These are phyloP conservation scores for Barnettozyma californica DNA, from an alignment of 805 yeast species.

Conservation along the genomic window DNA sequence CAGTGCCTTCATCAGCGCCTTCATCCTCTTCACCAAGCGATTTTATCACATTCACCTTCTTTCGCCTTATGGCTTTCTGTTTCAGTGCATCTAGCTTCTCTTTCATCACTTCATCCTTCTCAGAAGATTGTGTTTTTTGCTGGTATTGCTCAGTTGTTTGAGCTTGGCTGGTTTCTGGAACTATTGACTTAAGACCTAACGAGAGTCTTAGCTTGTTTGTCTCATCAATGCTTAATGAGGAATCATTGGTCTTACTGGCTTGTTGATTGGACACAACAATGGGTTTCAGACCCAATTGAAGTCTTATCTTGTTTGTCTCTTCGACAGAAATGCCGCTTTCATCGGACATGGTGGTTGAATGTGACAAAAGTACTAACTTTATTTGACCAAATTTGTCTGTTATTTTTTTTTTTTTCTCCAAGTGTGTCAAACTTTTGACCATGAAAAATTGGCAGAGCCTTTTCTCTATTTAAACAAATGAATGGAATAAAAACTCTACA, in stretches of 20 bases:
- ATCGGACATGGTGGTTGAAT: constrained; percentile 10
- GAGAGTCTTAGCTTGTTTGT: constrained; percentile 21
- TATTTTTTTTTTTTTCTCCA: not conserved
- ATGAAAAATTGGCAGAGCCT: not conserved
- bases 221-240: constrained; percentile 13
- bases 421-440: not conserved
- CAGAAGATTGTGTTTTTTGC: not conserved
- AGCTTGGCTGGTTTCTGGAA: not conserved
- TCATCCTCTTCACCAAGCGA: constrained; percentile 13
- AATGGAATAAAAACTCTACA: too few relatives aligned
- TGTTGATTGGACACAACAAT: constrained; percentile 27
- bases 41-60: constrained; percentile 9
- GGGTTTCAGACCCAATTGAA: constrained; percentile 49
- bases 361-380: not conserved
- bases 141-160: constrained; percentile 17
- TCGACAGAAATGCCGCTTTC: constrained; percentile 32
- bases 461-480: too few relatives aligned
- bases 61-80: constrained; percentile 12
- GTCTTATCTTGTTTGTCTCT: constrained; percentile 52
- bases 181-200: constrained; percentile 22
- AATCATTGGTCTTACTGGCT: not conserved
- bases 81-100: constrained; percentile 14
- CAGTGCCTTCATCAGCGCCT: constrained; percentile 5
- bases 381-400: not conserved
- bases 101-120: constrained; percentile 11